phyloP scores from a whole-genome alignment of 2,329 filamentous ascomycete genomes.

The Colletotrichum limetticola region DNA sequence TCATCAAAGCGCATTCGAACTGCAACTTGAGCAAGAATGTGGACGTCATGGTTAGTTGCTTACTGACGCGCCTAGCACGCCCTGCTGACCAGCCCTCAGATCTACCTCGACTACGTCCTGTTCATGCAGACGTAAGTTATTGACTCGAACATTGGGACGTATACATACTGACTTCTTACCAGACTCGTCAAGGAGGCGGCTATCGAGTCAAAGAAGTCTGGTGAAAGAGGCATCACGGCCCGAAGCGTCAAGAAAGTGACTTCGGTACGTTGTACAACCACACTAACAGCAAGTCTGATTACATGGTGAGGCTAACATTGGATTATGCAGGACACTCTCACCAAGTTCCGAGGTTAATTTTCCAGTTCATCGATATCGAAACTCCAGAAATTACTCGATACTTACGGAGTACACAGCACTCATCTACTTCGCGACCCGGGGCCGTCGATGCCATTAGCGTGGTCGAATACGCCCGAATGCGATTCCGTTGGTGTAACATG shows the following conservation, averaged over 20 bases:
- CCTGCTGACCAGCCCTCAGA: slow-evolving; percentile 59
- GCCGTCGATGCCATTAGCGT: neutral
- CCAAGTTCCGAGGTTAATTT: slow-evolving; percentile 70
- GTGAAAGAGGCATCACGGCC: slow-evolving; percentile 79
- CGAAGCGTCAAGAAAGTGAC: slow-evolving; percentile 82
- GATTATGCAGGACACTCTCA: slow-evolving; percentile 66
- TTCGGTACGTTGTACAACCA: slow-evolving; percentile 62
- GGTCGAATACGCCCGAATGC: neutral
- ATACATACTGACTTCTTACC: slow-evolving; percentile 1
- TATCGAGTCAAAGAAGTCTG: slow-evolving; percentile 78
- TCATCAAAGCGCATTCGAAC: slow-evolving; percentile 88
- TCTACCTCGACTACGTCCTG: slow-evolving; percentile 85
- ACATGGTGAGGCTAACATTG: neutral
- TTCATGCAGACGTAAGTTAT: slow-evolving; percentile 74
- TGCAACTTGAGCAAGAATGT: slow-evolving; percentile 85
- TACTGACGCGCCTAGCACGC: slow-evolving; percentile 38
- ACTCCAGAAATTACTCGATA: neutral
- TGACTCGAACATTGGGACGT: neutral
- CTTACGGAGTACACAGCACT: neutral
- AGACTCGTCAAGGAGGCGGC: slow-evolving; percentile 79
- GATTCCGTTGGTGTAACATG: neutral
- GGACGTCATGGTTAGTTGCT: slow-evolving; percentile 77
- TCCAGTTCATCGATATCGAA: neutral
- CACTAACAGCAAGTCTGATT: neutral
- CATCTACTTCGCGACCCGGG: neutral